A percentile compares a stretch with the other conserved stretches of the same genome.
These are phyloP conservation scores for Discostella pseudostelligera DNA, from an alignment of 108 stramenopile species.

Conservation along the genomic window DNA sequence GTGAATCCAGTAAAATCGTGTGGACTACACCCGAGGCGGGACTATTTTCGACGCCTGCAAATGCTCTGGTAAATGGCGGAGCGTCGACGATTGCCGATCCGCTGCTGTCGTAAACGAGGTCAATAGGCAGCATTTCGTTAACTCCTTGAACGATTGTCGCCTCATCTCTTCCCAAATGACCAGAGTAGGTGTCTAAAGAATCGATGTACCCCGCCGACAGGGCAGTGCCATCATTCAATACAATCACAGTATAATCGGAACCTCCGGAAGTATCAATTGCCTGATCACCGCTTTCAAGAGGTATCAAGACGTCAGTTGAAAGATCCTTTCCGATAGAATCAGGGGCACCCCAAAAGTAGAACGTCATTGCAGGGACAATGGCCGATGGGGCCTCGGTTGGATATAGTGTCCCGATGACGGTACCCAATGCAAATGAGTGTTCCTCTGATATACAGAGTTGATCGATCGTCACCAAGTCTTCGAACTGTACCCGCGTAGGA, in stretches of 20 bases:
- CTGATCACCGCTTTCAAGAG: not conserved
- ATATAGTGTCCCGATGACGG: slow-evolving; percentile 2
- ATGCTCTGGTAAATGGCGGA: slow-evolving; percentile 30
- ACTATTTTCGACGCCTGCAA: slow-evolving; percentile 42
- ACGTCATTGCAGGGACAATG: not conserved
- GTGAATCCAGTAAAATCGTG: slow-evolving; percentile 34
- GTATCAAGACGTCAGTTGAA: slow-evolving; percentile 8
- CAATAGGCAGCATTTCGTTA: slow-evolving; percentile 21
- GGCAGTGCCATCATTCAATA: slow-evolving; percentile 11
- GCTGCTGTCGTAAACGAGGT: slow-evolving; percentile 26
- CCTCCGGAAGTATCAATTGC: slow-evolving; percentile 18
- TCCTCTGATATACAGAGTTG: slow-evolving; percentile 4
- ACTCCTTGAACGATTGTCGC: not conserved
- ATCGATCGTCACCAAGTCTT: not conserved
- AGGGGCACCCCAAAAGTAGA: slow-evolving; percentile 17
- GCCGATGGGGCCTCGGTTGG: slow-evolving; percentile 10
- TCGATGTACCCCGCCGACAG: slow-evolving; percentile 11
- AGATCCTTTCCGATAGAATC: slow-evolving; percentile 1
- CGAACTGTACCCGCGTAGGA: slow-evolving; percentile 6
- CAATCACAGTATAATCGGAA: slow-evolving; percentile 9
- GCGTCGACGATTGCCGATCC: slow-evolving; percentile 20
- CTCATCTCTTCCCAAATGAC: slow-evolving; percentile 11
- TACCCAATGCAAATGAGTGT: slow-evolving; percentile 8
- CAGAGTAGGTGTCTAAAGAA: slow-evolving; percentile 5
- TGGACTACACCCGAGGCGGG: slow-evolving; percentile 26